A percentile compares a stretch with the other conserved stretches of the same genome.
phyloP scores from a whole-genome alignment of 345 rosid species.

The Dimocarpus longan region DNA sequence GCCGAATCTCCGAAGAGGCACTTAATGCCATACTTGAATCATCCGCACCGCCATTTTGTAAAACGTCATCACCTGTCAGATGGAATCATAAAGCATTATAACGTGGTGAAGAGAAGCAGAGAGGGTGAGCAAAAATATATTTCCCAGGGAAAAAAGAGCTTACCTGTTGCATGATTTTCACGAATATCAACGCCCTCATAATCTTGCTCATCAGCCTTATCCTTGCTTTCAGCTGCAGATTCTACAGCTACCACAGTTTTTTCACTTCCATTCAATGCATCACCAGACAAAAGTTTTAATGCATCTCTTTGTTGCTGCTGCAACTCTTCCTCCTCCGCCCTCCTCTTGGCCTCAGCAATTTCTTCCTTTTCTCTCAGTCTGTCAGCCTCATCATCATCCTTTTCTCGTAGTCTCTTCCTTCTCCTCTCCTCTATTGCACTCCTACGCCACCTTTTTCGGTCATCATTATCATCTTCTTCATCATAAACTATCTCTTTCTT shows the following conservation, averaged over 20 bases:
- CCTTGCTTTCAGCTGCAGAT: slow-evolving; percentile 38
- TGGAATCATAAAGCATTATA: slow-evolving; percentile 12
- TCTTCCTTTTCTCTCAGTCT: slow-evolving; percentile 79
- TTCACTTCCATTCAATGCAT: slow-evolving; percentile 48
- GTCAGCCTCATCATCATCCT: slow-evolving; percentile 84
- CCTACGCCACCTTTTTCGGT: slow-evolving; percentile 86
- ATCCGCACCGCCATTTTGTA: slow-evolving; percentile 61
- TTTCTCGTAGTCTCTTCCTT: slow-evolving; percentile 72
- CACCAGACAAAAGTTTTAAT: slow-evolving; percentile 52
- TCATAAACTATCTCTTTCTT: slow-evolving; percentile 81
- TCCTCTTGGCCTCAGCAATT: slow-evolving; percentile 74
- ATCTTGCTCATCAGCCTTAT: slow-evolving; percentile 38
- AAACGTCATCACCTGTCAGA: slow-evolving; percentile 44
- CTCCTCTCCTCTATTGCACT: slow-evolving; percentile 74
- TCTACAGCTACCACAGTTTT: slow-evolving; percentile 36
- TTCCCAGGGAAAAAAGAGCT: background rate
- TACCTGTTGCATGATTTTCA: slow-evolving; percentile 32
- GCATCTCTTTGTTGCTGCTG: slow-evolving; percentile 67
- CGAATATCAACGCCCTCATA: slow-evolving; percentile 27
- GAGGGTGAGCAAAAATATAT: background rate
- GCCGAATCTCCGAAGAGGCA: slow-evolving; percentile 55
- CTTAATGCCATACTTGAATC: slow-evolving; percentile 41
- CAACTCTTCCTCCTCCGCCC: slow-evolving; percentile 75
- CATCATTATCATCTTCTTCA: slow-evolving; percentile 84
- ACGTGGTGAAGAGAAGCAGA: background rate